These are phyloP conservation scores for Fusarium sp. DNA, from an alignment of 2,329 filamentous ascomycete genomes.

Conservation along the genomic window DNA sequence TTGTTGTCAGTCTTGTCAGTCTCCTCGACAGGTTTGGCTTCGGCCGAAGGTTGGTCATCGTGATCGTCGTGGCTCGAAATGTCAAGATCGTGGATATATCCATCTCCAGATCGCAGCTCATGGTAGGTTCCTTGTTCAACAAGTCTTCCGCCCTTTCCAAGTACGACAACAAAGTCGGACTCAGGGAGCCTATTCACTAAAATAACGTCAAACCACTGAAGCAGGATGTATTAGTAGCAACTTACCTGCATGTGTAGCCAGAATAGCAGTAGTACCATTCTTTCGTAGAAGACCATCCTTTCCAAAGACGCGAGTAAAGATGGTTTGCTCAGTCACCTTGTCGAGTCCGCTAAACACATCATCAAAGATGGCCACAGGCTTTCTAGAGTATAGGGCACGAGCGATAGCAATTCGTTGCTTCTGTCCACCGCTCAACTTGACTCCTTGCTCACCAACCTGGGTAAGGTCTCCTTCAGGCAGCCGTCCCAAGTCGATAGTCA, in stretches of 20 bases:
- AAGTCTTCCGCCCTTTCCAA: slow-evolving; percentile 54
- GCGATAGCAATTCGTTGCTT: slow-evolving; percentile 51
- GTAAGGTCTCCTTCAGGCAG: slow-evolving; percentile 44
- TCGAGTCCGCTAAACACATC: slow-evolving; percentile 57
- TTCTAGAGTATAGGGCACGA: slow-evolving; percentile 50
- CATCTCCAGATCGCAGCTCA: slow-evolving; percentile 50
- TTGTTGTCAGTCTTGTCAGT: not conserved
- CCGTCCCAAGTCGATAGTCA: slow-evolving; percentile 46
- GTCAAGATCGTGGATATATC: slow-evolving; percentile 54
- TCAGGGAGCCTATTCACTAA: slow-evolving; percentile 51
- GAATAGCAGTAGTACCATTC: slow-evolving; percentile 46
- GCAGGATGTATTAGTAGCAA: not conserved
- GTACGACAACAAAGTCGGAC: slow-evolving; percentile 58
- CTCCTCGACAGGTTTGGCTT: not conserved
- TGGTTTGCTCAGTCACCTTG: slow-evolving; percentile 54
- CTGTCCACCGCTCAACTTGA: slow-evolving; percentile 52
- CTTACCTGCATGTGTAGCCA: slow-evolving; percentile 52
- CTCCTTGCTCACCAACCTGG: slow-evolving; percentile 48
- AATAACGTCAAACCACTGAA: not conserved
- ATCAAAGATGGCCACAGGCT: slow-evolving; percentile 52
- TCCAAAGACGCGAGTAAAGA: slow-evolving; percentile 56
- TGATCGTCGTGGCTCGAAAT: slow-evolving; percentile 44
- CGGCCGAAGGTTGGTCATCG: not conserved
- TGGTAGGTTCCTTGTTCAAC: slow-evolving; percentile 56
- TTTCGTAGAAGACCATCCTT: slow-evolving; percentile 50